Evolutionary conservation across 1,139 yeast species (phyloP).

Genomic region (Candida pseudoviswanathii): DNA sequence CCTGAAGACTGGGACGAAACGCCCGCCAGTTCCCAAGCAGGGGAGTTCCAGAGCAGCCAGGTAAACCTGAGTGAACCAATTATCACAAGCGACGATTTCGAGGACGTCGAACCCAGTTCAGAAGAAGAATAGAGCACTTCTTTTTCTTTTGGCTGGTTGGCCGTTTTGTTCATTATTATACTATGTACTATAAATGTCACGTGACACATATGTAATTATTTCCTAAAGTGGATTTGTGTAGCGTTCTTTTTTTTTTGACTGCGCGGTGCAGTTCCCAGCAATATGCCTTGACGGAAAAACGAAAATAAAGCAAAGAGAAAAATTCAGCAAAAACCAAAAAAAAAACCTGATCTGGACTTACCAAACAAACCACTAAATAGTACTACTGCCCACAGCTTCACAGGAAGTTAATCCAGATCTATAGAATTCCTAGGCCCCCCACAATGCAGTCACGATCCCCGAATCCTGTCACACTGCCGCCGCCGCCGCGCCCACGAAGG

Average conservation of each 20-base stretch:
- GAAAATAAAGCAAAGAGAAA: not conserved
- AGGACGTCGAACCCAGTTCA: constrained; percentile 6
- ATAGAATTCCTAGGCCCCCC: not conserved
- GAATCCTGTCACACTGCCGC: not conserved
- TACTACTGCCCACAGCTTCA: no score
- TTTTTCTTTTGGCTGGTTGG: not conserved
- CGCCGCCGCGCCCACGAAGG: constrained; percentile 4
- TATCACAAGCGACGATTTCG: not conserved
- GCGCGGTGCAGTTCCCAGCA: no score
- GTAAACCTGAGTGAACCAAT: not conserved
- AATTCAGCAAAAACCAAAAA: not conserved
- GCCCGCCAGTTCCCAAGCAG: not conserved
- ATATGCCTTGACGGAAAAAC: not conserved
- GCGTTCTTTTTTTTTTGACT: not conserved
- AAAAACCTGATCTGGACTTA: not conserved
- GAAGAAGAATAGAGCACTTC: constrained; percentile 10
- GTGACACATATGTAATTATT: not conserved
- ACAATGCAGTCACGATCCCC: constrained; percentile 3
- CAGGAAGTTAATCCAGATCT: not conserved
- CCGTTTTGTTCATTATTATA: not conserved
- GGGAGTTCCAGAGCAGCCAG: not conserved
- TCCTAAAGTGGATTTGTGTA: constrained; percentile 3
- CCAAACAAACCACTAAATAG: not conserved
- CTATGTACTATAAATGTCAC: not conserved
- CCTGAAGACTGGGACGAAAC: constrained; percentile 33